A percentile compares a stretch with the other conserved stretches of the same genome.
Conservation (phyloP, 352 stramenopile species). For the Hyaloperonospora brassicae region DNA sequence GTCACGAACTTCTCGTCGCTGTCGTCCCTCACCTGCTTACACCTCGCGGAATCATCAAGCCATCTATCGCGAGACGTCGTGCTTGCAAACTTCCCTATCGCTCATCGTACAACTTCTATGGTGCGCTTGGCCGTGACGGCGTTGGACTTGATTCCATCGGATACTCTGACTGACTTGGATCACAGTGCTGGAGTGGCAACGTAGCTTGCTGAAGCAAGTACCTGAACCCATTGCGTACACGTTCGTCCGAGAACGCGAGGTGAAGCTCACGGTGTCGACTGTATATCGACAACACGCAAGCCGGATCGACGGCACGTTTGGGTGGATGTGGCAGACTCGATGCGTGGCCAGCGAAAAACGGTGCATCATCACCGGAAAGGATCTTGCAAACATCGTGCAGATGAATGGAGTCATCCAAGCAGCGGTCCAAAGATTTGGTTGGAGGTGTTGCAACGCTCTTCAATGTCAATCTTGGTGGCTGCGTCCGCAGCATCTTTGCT, state of each 20-base stretch:
- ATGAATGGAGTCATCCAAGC: constrained; percentile 51
- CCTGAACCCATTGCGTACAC: constrained; percentile 56
- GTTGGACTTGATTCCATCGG: not conserved
- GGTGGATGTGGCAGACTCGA: constrained; percentile 35
- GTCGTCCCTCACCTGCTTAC: constrained; percentile 16
- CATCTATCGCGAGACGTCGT: constrained; percentile 14
- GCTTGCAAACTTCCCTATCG: constrained; percentile 9
- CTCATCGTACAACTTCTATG: constrained; percentile 4
- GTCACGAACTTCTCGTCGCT: constrained; percentile 10
- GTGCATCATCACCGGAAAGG: constrained; percentile 33
- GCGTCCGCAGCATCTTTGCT: constrained; percentile 14
- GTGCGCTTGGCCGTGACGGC: constrained; percentile 11
- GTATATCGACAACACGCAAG: constrained; percentile 50
- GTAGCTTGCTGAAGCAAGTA: constrained; percentile 63
- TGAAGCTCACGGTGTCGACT: constrained; percentile 62
- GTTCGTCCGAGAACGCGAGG: constrained; percentile 58
- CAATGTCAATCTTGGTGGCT: constrained; percentile 6
- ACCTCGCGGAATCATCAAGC: constrained; percentile 3
- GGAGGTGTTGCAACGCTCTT: constrained; percentile 14
- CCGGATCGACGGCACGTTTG: constrained; percentile 46
- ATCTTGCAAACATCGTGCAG: constrained; percentile 51
- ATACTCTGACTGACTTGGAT: constrained; percentile 1
- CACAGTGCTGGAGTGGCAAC: constrained; percentile 32
- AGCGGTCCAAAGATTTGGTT: constrained; percentile 17
- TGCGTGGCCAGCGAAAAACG: constrained; percentile 48